Base-by-base conservation (phyloP, 257 asterid genomes). In the Solanum pinnatisectum region DNA sequence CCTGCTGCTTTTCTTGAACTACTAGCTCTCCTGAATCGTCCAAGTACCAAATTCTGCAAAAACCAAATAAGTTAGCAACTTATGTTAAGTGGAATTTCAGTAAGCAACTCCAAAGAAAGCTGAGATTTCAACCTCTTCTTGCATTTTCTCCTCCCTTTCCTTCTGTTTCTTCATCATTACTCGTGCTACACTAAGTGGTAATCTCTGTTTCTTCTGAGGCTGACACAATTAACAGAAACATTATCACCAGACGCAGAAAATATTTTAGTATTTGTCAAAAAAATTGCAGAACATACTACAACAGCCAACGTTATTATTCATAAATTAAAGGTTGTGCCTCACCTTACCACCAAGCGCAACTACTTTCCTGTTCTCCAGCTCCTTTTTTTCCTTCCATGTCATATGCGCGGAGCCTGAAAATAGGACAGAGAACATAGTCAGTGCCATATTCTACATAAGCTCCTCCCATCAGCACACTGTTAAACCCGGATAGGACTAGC, bases 331-430 rank as follows among this genome's bases (percentile, higher is more conserved):
- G 30, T 20, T 27, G 42, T 49, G 30, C 5, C 71, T 84, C 84
- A 95, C 98, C 98, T 96, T 96, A 86, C 98, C 98, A 88, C 98
- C 98, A 81, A 95, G 98, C 72, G 98, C 91, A 82, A 93, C 94
- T 14, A 93, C 93, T 91, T 88, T 93, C 93, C 87, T 91, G 83
- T 93, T 95, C 91, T 96, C 98, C 95, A 95, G 86, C 81, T 90
- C 94, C 90, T 94, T 94, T 87, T 88, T 93, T 91, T 95, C 94
- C 86, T 92, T 96, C 98, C 98, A 94, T 67, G 96, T 91, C 98
- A 95, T 95, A 89, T 95, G 95, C 0, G 95, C 83, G 77, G 94
- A 87, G 27, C 92, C 98, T 96, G 88, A 70, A 85, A 81, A 88
- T 13, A 11, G 63, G 71, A 82, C 25, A 49, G 70, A 49, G 44